Evolutionary conservation across 345 rosid species (phyloP), one percentile per base, ranked within the genome.

Genomic region (Cochlearia excelsa): DNA sequence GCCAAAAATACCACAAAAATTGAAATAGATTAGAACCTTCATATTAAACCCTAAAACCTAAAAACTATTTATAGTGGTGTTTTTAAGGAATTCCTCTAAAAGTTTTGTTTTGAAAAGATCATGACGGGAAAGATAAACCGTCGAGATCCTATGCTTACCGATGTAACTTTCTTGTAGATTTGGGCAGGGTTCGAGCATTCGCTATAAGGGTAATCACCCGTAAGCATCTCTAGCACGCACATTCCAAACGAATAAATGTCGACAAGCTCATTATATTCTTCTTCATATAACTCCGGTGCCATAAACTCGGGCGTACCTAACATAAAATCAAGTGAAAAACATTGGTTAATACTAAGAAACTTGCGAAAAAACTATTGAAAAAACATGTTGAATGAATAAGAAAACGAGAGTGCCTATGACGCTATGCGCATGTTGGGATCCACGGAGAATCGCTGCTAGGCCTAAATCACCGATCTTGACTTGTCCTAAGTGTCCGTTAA

Each of bases 221-320:
- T 93, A 66, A 89, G 83, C 92, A 93, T 82, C 86, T 93, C 97
- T 30, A 93, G 56, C 54, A 89, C 73, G 54, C 99, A 89, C 99
- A 93, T 85, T 58, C 99, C 99, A 39, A 93, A 93, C 4, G 99
- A 82, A 57, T 93, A 93, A 42, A 93, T 71, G 61, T 89, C 99
- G 0, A 89, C 96, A 6, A 93, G 94, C 75, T 93, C 87, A 51
- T 85, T 79, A 75, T 93, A 93, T n/a, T 87, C 84, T 78, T 93
- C 99, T 52, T 89, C 97, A 44, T 93, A 93, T 26, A 93, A 74
- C 68, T 93, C 99, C 1, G 97, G 99, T 10, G 99, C 99, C 99
- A 93, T 93, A 74, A 89, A 93, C 33, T 93, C 99, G 8, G 99
- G 99, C 2, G 99, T 93, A 43, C 99, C 98, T 88, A 60, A 56